A percentile compares a stretch with the other conserved stretches of the same genome.
Conservation (phyloP, 2,329 filamentous ascomycete species). For the Alternaria hordeiaustralica region DNA sequence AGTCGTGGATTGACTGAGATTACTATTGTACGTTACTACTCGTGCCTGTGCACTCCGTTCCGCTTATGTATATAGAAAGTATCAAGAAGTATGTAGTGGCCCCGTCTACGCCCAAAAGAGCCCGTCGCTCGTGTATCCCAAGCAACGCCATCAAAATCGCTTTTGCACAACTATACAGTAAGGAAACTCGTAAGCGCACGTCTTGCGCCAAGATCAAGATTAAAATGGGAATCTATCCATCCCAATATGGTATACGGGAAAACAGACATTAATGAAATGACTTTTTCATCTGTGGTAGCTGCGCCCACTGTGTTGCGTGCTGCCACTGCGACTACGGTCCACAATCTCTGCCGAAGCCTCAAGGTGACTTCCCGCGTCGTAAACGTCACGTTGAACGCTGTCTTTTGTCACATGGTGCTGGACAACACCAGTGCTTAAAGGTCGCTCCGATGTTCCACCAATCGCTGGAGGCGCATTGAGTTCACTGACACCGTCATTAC, state of each 20-base stretch:
- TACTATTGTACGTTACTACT: conserved; percentile 14
- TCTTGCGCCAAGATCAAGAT: conserved; percentile 5
- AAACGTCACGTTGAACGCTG: conserved; percentile 44
- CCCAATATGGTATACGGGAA: conserved; percentile 6
- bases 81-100: not conserved
- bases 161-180: conserved; percentile 30
- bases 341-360: conserved; percentile 48
- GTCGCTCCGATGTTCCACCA: conserved; percentile 29
- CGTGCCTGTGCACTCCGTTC: not conserved
- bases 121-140: conserved; percentile 1
- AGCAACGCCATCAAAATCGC: conserved; percentile 16
- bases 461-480: conserved; percentile 28
- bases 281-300: conserved; percentile 16
- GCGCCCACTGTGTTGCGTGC: conserved; percentile 37
- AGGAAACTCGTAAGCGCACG: conserved; percentile 34
- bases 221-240: conserved; percentile 8
- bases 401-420: conserved; percentile 48
- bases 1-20: conserved; percentile 1
- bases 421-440: conserved; percentile 48
- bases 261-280: not conserved
- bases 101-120: conserved; percentile 11
- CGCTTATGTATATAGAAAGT: not conserved
- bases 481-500: conserved; percentile 25
- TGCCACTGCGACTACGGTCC: conserved; percentile 43
- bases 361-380: conserved; percentile 39